Percentiles rank a stretch among this genome's conserved stretches.
Evolutionary conservation across 371 early-diverging fungal genomes (phyloP).

Genomic region (Mucor velutinosus): DNA sequence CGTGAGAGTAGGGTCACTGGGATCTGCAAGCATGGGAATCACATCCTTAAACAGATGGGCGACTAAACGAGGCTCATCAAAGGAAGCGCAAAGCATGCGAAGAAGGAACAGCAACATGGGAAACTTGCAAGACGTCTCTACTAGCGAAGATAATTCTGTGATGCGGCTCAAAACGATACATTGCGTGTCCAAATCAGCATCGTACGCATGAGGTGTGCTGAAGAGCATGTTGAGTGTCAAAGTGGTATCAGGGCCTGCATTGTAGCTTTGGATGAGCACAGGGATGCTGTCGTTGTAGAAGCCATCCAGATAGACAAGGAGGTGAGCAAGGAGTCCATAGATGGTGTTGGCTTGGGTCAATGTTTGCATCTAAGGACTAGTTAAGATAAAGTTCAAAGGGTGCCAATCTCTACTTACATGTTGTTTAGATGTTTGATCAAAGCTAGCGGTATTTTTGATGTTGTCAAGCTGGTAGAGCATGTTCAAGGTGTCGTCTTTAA

Average conservation of each 20-base stretch:
- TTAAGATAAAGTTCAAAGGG: not conserved
- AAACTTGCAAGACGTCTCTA: constrained; percentile 36
- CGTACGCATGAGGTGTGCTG: constrained; percentile 9
- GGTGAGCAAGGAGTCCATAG: constrained; percentile 9
- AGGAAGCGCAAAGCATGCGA: constrained; percentile 47
- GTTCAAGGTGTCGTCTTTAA: not conserved
- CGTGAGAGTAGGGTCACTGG: constrained; percentile 54
- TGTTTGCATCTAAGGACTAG: not conserved
- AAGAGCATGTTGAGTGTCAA: constrained; percentile 10
- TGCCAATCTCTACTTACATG: not conserved
- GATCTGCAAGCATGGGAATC: constrained; percentile 47
- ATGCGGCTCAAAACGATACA: constrained; percentile 5
- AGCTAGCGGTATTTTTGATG: not conserved
- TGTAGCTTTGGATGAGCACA: not conserved
- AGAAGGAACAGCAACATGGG: constrained; percentile 51
- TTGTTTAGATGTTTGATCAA: not conserved
- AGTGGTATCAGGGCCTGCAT: not conserved
- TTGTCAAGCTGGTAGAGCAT: constrained; percentile 7
- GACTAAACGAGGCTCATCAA: constrained; percentile 25
- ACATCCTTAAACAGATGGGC: constrained; percentile 45
- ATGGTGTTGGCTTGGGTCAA: not conserved
- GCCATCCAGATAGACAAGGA: constrained; percentile 1
- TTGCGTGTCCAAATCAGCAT: not conserved
- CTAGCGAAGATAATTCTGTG: not conserved
- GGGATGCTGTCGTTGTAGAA: not conserved